A percentile compares a stretch with the other conserved stretches of the same genome.
Conservation (phyloP, 768 basidiomycete genomes). For the Naganishia randhawae region DNA sequence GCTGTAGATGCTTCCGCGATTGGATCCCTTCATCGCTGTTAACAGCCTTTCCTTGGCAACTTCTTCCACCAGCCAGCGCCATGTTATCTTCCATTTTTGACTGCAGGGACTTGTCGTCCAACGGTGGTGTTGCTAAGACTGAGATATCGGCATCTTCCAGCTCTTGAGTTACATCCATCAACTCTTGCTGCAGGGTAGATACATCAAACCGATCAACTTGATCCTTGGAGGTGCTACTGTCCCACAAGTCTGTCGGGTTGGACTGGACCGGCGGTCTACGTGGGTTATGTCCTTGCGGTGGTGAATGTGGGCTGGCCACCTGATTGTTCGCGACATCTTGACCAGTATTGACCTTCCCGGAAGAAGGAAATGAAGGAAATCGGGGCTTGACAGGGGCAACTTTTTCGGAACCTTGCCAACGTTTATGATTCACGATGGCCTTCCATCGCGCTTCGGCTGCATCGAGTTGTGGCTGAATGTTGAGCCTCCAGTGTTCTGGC, state of each 20-base stretch:
- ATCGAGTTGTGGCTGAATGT: conserved; percentile 1
- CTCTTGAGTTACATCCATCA: not conserved
- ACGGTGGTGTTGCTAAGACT: not conserved
- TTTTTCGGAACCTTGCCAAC: not conserved
- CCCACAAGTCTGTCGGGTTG: not conserved
- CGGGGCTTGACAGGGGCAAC: not conserved
- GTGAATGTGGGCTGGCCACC: not conserved
- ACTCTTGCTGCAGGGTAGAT: conserved; percentile 5
- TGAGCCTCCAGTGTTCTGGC: not conserved
- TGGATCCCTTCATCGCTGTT: not conserved
- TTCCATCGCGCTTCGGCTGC: not conserved
- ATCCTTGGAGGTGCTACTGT: not conserved
- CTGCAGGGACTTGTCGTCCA: not conserved
- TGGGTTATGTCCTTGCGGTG: not conserved
- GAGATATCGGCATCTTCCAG: not conserved
- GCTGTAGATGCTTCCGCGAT: not conserved
- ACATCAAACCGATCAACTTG: not conserved
- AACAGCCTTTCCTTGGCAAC: not conserved
- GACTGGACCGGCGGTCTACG: not conserved
- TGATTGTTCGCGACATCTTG: not conserved
- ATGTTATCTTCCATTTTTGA: not conserved
- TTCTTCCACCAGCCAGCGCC: not conserved
- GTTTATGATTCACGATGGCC: not conserved
- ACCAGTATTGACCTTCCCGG: not conserved
- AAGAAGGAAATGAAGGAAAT: not conserved